Percentiles rank a stretch among this genome's conserved stretches.
Evolutionary conservation across 805 yeast species (phyloP).

Genomic region (Ogataea paraovalis): DNA sequence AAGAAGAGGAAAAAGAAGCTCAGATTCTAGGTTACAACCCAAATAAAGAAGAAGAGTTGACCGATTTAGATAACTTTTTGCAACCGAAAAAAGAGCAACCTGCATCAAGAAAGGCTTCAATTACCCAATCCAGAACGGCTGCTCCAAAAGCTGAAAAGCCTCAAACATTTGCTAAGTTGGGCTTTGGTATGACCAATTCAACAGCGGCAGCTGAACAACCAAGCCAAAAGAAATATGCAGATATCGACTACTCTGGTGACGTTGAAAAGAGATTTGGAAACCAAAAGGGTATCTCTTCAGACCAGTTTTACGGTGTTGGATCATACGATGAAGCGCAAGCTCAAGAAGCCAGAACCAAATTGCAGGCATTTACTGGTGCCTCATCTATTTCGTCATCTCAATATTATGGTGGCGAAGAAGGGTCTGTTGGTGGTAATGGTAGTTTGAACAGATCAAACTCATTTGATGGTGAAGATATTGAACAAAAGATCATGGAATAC

Average conservation of each 20-base stretch:
- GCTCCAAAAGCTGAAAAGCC: slow-evolving; percentile 39
- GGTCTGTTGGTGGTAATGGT: slow-evolving; percentile 22
- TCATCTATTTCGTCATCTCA: slow-evolving; percentile 87
- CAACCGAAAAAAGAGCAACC: slow-evolving; percentile 14
- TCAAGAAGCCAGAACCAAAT: slow-evolving; percentile 75
- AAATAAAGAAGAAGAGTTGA: slow-evolving; percentile 18
- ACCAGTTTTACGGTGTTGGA: slow-evolving; percentile 89
- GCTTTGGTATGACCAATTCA: slow-evolving; percentile 83
- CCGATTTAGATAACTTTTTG: slow-evolving; percentile 12
- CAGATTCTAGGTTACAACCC: slow-evolving; percentile 51
- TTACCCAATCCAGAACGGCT: slow-evolving; percentile 10
- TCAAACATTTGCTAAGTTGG: slow-evolving; percentile 74
- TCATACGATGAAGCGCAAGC: slow-evolving; percentile 73
- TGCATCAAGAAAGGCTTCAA: slow-evolving; percentile 16
- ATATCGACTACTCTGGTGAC: slow-evolving; percentile 62
- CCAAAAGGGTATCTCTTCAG: slow-evolving; percentile 94
- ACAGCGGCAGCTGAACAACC: slow-evolving; percentile 40
- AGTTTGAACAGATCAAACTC: slow-evolving; percentile 27
- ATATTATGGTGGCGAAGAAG: slow-evolving; percentile 78
- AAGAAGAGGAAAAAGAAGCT: slow-evolving; percentile 72
- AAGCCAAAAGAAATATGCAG: slow-evolving; percentile 27
- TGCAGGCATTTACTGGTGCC: slow-evolving; percentile 80
- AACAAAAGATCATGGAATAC: slow-evolving; percentile 48
- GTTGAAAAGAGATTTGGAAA: slow-evolving; percentile 74
- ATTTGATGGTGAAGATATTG: slow-evolving; percentile 45